phyloP scores from a whole-genome alignment of 2,329 filamentous ascomycete genomes.

The Biscogniauxia sp. region DNA sequence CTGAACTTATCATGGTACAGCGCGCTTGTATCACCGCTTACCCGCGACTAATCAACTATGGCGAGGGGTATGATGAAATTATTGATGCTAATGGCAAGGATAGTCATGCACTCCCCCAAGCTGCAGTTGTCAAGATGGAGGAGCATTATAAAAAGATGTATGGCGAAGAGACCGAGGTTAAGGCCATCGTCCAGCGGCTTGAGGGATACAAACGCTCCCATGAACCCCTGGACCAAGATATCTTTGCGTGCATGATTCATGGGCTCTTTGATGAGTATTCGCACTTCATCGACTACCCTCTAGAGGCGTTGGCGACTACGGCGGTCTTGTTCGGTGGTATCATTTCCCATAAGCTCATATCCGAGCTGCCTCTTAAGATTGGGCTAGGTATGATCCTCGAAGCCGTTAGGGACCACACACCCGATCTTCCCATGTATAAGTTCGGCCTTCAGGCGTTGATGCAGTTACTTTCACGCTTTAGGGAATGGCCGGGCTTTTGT shows the following conservation, averaged over 20 bases:
- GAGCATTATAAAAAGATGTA: slow-evolving; percentile 99
- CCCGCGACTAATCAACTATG: slow-evolving; percentile 93
- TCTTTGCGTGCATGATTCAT: slow-evolving; percentile 98
- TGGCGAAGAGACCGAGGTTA: slow-evolving; percentile 80
- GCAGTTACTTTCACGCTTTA: slow-evolving; percentile 77
- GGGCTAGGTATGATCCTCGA: slow-evolving; percentile 98
- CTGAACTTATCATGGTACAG: slow-evolving; percentile 78
- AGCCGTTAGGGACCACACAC: slow-evolving; percentile 79
- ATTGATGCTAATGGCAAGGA: slow-evolving; percentile 81
- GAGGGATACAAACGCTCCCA: slow-evolving; percentile 85
- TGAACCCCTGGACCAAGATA: slow-evolving; percentile 81
- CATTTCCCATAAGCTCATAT: slow-evolving; percentile 89
- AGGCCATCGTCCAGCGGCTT: slow-evolving; percentile 80
- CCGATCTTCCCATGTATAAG: slow-evolving; percentile 93
- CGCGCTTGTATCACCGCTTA: slow-evolving; percentile 89
- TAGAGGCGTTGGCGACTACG: slow-evolving; percentile 94
- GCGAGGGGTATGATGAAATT: slow-evolving; percentile 86
- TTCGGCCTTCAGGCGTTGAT: slow-evolving; percentile 94
- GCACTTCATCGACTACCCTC: slow-evolving; percentile 90
- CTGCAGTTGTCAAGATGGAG: slow-evolving; percentile 89
- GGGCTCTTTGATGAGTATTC: slow-evolving; percentile 96
- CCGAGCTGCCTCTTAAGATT: slow-evolving; percentile 85
- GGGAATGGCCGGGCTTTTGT: slow-evolving; percentile 96
- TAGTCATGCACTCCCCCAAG: slow-evolving; percentile 75
- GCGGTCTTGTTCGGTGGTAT: slow-evolving; percentile 96